Evolutionary conservation across 2,329 filamentous ascomycete species (phyloP).

Genomic region (Aspergillus sp.): DNA sequence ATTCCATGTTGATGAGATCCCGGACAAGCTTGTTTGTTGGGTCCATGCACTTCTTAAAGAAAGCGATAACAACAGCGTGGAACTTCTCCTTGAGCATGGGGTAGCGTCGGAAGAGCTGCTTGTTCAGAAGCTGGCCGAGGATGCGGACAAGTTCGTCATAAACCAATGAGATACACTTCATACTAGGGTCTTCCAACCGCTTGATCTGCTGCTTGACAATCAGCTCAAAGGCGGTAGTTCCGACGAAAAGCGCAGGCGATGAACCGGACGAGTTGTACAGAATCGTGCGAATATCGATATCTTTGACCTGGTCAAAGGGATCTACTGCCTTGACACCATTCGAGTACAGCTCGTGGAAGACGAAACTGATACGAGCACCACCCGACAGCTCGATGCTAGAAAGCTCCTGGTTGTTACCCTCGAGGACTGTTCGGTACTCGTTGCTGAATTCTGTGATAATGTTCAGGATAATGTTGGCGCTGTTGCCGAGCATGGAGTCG

Average conservation of each 20-base stretch:
- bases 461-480: constrained; percentile 93
- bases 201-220: constrained; percentile 99
- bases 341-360: constrained; percentile 97
- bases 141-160: constrained; percentile 98
- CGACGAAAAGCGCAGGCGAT: constrained; percentile 93
- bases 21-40: constrained; percentile 96
- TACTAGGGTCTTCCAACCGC: constrained; percentile 89
- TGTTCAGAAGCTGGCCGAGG: constrained; percentile 83
- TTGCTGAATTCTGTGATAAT: constrained; percentile 99
- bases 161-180: constrained; percentile 96
- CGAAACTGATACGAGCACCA: constrained; percentile 97
- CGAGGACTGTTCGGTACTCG: constrained; percentile 93
- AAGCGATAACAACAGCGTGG: constrained; percentile 85
- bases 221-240: constrained; percentile 95
- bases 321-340: constrained; percentile 98
- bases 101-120: constrained; percentile 89
- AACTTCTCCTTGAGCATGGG: constrained; percentile 97
- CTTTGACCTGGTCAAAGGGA: constrained; percentile 96
- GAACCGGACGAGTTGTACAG: constrained; percentile 99
- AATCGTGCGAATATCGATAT: constrained; percentile 94
- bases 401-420: constrained; percentile 95
- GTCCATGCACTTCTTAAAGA: constrained; percentile 99
- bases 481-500: constrained; percentile 94
- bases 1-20: constrained; percentile 93
- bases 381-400: constrained; percentile 94